Base-by-base conservation (phyloP, 2,329 filamentous ascomycete species). In the Alternaria angustiovoidea region DNA sequence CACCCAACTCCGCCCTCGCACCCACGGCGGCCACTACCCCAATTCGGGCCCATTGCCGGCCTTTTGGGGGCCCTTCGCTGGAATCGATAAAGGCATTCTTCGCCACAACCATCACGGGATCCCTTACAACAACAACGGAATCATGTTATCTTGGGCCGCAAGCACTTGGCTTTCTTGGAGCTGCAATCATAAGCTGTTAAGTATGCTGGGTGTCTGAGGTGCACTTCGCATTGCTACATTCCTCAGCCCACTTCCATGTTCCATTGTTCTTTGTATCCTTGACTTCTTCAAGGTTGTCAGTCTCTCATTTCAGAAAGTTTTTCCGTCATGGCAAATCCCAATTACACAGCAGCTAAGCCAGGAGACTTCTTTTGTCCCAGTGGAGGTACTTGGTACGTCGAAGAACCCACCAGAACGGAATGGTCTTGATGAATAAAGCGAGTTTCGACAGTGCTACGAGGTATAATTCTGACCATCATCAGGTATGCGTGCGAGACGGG, bases 401-500 rank as follows among this genome's bases (percentile, higher is more conserved):
- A 32, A 26, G 1, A 32, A 12, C 2, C 0, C 26, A 54, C 44
- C 48, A 49, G 32, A 36, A 5, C 5, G 5, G 16, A 26, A 26
- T 18, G 0, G 1, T 7, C 8, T 36, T 7, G 1, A 14, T 1
- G 14, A 12, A 14, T 0, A 18, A 36, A 24, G 14, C 30, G 20
- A 12, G 1, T 5, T 12, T 36, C 1, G 7, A 36, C 12, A 3
- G 46, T 30, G 20, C 7, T 12, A 24, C 20, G 0, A 9, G 0
- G 30, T n/a, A 12, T 4, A 14, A 12, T 2, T 7, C 30, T 49
- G 1, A 49, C 46, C 20, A 1, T 9, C 0, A 12, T 0, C 18
- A 65, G 63, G 63, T 65, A 65, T 20, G 54, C 54, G 14, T 65
- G 63, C 28, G 61, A 63, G 24, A 55, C 63, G 0, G 58, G 70